Base-by-base conservation (phyloP, 352 stramenopile genomes). In the Pythium plurisporium region DNA sequence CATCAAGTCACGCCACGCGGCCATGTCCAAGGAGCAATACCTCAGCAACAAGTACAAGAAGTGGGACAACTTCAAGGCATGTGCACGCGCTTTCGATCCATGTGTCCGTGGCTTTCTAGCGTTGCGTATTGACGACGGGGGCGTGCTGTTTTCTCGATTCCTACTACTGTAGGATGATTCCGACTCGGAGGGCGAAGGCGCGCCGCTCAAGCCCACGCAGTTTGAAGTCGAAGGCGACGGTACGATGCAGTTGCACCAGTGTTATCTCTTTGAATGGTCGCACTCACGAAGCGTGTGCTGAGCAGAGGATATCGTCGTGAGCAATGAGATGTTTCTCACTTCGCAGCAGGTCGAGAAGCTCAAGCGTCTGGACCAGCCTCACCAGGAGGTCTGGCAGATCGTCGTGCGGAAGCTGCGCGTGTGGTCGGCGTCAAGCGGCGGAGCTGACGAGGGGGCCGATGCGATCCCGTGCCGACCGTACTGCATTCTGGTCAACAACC, bases 11-110 rank as follows among this genome's bases (percentile, higher is more conserved):
- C 47, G 19, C 26, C 12, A 22, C 25, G n/a, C 1, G 26, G 12
- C 17, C 42, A 80, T 80, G 52, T 64, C 75, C 43, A 62, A 70
- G 50, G 82, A 93, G 49, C 49, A 91, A 51, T 94, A 77, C 64
- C 70, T 94, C 62, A 89, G 65, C 70, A 87, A 94, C 68, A 94
- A 88, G 49, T 94, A 94, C 68, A 76, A 90, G 71, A 94, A 92
- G 63, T 94, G 84, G 84, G 80, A 89, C 67, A 82, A 91, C 51
- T 92, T 94, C 50, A 74, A 86, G 73, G 83, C 91, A 37, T 30
- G 64, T 46, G 19, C 20, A 26, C 4, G 22, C 5, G 9, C 51
- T 42, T 10, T 49, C 34, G 17, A 31, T 52, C 15, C n/a, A 60
- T 48, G 26, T 4, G 0, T 17, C 29, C 23, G 19, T 34, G 3